These are phyloP conservation scores for Artemisia annua DNA, from an alignment of 129 eudicot genomes.

Conservation along the genomic window DNA sequence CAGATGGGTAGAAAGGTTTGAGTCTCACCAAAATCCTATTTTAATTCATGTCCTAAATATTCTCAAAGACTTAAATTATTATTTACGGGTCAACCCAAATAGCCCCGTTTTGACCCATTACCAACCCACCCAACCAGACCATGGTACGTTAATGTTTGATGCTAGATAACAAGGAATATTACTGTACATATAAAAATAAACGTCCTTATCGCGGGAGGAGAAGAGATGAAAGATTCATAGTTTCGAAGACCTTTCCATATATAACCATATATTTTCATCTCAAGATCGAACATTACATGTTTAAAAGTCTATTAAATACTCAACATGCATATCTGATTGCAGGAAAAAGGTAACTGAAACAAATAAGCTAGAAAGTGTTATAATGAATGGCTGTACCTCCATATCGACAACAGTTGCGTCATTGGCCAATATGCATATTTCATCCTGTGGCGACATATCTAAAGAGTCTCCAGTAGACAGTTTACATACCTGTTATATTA, in stretches of 20 bases:
- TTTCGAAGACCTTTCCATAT: no score
- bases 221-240: no score
- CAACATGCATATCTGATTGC: not conserved
- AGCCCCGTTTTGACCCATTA: not conserved
- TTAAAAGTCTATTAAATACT: not conserved
- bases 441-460: constrained; percentile 87
- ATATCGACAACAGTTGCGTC: constrained; percentile 91
- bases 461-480: constrained; percentile 90
- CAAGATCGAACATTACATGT: not conserved
- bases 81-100: not conserved
- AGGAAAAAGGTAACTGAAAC: not conserved
- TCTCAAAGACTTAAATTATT: no score
- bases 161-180: not conserved
- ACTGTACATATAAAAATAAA: not conserved
- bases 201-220: no score
- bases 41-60: no score
- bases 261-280: not conserved
- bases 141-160: not conserved
- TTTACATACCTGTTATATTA: constrained; percentile 59
- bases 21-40: no score
- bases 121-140: not conserved
- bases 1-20: no score
- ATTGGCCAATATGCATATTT: constrained; percentile 65
- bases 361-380: not conserved
- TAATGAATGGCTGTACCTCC: constrained; percentile 62